phyloP scores from a whole-genome alignment of 495 filamentous ascomycete genomes.

The Oidiodendron maius region DNA sequence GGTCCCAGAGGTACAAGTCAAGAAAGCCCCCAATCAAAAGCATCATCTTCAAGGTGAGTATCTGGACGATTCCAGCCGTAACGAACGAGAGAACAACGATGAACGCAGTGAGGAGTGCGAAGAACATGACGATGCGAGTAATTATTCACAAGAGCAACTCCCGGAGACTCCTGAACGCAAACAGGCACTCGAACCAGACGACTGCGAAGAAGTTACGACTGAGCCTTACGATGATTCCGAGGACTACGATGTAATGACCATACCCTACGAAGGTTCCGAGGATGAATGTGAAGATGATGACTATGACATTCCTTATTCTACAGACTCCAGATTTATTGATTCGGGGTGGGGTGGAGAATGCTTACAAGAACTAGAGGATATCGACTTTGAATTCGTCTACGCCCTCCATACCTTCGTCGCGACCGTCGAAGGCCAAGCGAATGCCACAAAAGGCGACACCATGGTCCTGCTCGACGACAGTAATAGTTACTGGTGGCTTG shows the following conservation, averaged over 20 bases:
- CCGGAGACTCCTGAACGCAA: slow-evolving; percentile 1
- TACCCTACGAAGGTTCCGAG: slow-evolving; percentile 21
- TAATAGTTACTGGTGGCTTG: slow-evolving; percentile 99
- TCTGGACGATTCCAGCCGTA: slow-evolving; percentile 26
- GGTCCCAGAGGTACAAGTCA: slow-evolving; percentile 12
- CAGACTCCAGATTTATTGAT: slow-evolving; percentile 54
- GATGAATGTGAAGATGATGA: slow-evolving; percentile 43
- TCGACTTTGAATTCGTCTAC: slow-evolving; percentile 99
- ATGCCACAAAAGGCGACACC: slow-evolving; percentile 95
- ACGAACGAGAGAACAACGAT: slow-evolving; percentile 18
- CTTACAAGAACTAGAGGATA: slow-evolving; percentile 88
- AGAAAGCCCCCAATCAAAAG: no score
- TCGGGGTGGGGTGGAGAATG: slow-evolving; percentile 68
- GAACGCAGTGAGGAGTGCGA: slow-evolving; percentile 12
- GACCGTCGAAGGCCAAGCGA: slow-evolving; percentile 96
- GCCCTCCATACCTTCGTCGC: slow-evolving; percentile 96
- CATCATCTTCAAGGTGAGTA: slow-evolving; percentile 60
- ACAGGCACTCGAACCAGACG: no score
- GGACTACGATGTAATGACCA: slow-evolving; percentile 3
- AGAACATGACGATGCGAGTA: neutral
- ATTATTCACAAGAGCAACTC: slow-evolving; percentile 3
- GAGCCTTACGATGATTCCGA: no score
- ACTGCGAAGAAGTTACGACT: neutral
- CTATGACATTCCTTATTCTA: slow-evolving; percentile 45
- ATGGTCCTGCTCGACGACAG: slow-evolving; percentile 99